A percentile compares a stretch with the other conserved stretches of the same genome.
Evolutionary conservation across 306 rosid species (phyloP).

Genomic region (barrel medic (Medicago truncatula)): MtrunA17r5.0-ANR NC_053042.1:10667001-10667500

Average conservation of each 20-base stretch:
- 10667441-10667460: slow-evolving; percentile 70
- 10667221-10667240: not conserved
- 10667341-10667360: slow-evolving; percentile 61
- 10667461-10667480: not conserved
- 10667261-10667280: slow-evolving; percentile 73
- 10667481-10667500: slow-evolving; percentile 8
- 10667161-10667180: too few relatives aligned
- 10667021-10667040: too few relatives aligned
- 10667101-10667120: too few relatives aligned
- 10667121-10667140: too few relatives aligned
- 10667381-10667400: slow-evolving; percentile 65
- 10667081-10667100: too few relatives aligned
- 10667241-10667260: not conserved
- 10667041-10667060: too few relatives aligned
- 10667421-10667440: slow-evolving; percentile 70
- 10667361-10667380: slow-evolving; percentile 59
- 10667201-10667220: not conserved
- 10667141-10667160: too few relatives aligned
- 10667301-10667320: slow-evolving; percentile 74
- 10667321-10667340: slow-evolving; percentile 60
- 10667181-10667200: not conserved
- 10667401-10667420: slow-evolving; percentile 80
- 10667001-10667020: too few relatives aligned
- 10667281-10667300: slow-evolving; percentile 83
- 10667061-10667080: too few relatives aligned